Evolutionary conservation across 2,329 filamentous ascomycete species (phyloP).

Genomic region (Stenocarpella maydis): DNA sequence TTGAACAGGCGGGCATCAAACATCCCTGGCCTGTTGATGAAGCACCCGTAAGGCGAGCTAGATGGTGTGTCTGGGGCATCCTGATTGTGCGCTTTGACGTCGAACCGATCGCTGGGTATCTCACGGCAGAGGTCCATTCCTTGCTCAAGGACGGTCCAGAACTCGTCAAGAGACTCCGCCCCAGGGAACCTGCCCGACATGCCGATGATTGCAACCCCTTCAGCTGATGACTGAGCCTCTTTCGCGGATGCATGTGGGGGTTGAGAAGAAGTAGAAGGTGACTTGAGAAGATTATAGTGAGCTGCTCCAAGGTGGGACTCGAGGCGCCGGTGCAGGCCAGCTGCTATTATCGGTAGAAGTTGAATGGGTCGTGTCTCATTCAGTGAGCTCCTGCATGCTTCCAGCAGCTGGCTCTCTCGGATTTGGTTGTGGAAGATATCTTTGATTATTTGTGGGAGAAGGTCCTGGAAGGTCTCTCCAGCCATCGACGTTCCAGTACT

Average conservation of each 20-base stretch:
- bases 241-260: background rate
- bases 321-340: constrained; percentile 9
- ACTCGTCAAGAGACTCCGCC: constrained; percentile 6
- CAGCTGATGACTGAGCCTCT: background rate
- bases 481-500: background rate
- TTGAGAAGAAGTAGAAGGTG: background rate
- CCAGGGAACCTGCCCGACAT: constrained; percentile 26
- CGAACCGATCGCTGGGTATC: constrained; percentile 5
- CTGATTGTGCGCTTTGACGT: constrained; percentile 38
- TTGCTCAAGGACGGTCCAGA: constrained; percentile 26
- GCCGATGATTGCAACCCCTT: constrained; percentile 33
- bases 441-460: constrained; percentile 1
- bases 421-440: background rate
- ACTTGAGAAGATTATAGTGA: background rate
- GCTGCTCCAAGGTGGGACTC: background rate
- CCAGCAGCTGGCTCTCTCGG: background rate
- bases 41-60: constrained; percentile 50
- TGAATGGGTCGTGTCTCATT: background rate
- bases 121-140: constrained; percentile 40
- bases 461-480: background rate
- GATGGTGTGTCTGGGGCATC: constrained; percentile 18
- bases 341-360: constrained; percentile 8
- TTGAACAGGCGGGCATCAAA: constrained; percentile 36
- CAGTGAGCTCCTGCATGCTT: background rate
- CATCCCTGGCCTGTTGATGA: constrained; percentile 9